phyloP scores from a whole-genome alignment of 768 basidiomycete genomes.

The Tricholoma bakamatsutake region DNA sequence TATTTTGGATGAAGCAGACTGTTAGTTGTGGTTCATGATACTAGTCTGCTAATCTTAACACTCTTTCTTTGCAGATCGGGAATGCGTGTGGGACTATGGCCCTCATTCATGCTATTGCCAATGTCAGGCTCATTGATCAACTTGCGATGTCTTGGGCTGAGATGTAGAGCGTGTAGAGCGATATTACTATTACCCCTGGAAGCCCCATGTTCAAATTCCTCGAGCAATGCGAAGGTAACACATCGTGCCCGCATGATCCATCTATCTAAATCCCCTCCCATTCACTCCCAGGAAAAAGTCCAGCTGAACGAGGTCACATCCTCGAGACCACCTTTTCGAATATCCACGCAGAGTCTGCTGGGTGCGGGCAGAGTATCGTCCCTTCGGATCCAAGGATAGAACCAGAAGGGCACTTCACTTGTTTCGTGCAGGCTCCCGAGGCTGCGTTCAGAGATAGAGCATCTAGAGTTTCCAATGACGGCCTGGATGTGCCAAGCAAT shows the following conservation, averaged over 20 bases:
- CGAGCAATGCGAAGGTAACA: conserved; percentile 37
- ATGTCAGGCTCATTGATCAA: conserved; percentile 38
- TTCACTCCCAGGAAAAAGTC: conserved; percentile 50
- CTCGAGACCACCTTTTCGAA: conserved; percentile 75
- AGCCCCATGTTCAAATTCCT: conserved; percentile 67
- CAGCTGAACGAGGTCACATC: conserved; percentile 65
- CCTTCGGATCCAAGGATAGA: conserved; percentile 47
- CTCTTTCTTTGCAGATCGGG: conserved; percentile 42
- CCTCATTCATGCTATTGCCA: conserved; percentile 75
- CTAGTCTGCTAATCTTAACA: neutral
- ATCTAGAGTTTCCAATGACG: too few species aligned
- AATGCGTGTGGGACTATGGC: conserved; percentile 91
- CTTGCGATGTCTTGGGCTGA: neutral
- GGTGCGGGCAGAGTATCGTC: conserved; percentile 61
- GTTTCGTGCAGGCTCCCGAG: conserved; percentile 69
- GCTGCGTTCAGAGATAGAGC: neutral
- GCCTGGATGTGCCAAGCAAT: too few species aligned
- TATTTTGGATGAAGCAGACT: too few species aligned
- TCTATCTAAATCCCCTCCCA: neutral
- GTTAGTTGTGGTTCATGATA: too few species aligned
- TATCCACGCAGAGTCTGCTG: conserved; percentile 70
- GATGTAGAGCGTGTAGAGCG: conserved; percentile 4
- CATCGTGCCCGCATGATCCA: too few species aligned
- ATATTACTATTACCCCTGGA: conserved; percentile 46
- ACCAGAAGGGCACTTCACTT: conserved; percentile 81